These are phyloP conservation scores for Sphaerostilbella broomeana DNA, from an alignment of 2,329 filamentous ascomycete species.

Conservation along the genomic window DNA sequence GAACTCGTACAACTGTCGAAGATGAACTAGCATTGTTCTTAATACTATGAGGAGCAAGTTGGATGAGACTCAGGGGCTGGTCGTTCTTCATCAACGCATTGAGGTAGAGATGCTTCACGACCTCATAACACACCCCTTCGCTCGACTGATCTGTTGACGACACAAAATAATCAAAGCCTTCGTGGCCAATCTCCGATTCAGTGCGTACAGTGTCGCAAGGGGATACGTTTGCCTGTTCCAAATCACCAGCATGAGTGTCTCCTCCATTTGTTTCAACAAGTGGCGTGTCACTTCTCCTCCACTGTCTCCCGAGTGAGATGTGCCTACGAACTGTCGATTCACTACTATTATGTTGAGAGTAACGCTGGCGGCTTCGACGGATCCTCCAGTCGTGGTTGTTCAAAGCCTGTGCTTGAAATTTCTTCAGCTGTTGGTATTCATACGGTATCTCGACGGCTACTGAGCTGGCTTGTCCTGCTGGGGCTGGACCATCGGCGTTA, in stretches of 20 bases:
- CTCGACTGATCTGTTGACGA: too few relatives aligned
- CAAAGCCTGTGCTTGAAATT: conserved; percentile 24
- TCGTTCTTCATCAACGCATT: background rate
- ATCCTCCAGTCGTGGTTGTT: conserved; percentile 31
- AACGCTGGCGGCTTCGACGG: conserved; percentile 17
- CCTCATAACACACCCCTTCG: conserved; percentile 1
- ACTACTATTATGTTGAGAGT: background rate
- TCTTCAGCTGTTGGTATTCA: conserved; percentile 10
- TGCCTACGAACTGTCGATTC: background rate
- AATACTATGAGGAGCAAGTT: conserved; percentile 4
- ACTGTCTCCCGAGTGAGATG: background rate
- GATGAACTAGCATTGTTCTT: too few relatives aligned
- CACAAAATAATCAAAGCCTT: too few relatives aligned
- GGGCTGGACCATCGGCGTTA: background rate
- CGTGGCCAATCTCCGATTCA: too few relatives aligned
- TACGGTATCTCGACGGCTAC: too few relatives aligned
- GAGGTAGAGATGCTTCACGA: conserved; percentile 6
- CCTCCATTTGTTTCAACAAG: too few relatives aligned
- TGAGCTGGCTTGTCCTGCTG: background rate
- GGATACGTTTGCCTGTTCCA: too few relatives aligned
- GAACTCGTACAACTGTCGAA: conserved; percentile 5
- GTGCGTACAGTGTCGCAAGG: too few relatives aligned
- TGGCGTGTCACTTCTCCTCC: background rate
- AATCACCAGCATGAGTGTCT: too few relatives aligned
- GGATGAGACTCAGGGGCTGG: conserved; percentile 6